Base-by-base conservation (phyloP, 148 eudicot species). In the Spergularia marina region DNA sequence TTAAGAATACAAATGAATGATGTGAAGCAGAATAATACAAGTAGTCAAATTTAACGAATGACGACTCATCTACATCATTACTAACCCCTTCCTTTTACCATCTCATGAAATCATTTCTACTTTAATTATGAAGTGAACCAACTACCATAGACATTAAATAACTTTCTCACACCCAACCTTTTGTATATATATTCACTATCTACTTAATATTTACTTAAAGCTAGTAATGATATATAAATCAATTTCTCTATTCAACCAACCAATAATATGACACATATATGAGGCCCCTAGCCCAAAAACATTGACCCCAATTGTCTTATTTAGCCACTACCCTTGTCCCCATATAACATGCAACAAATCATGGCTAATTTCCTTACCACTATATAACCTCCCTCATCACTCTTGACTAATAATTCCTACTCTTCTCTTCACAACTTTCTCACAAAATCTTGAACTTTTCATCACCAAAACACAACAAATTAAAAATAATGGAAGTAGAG, bases 301-400 rank as follows among this genome's bases (percentile, higher is more conserved):
- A 75, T 72, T 15, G 74, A 77, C 86, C 84, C 79, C 78, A 68
- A 70, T 73, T 82, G 84, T 85, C 85, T 79, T 80, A 77, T 79
- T 73, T 85, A 78, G 82, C 87, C 83, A 83, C 84, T 65, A 78
- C 81, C 77, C 70, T 65, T 88, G 91, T 83, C 91, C 78, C 94
- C 94, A 82, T 82, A 79, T 69, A 90, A 88, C 91, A 86, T 90
- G 94, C 88, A 90, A 79, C 66, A 84, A 87, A 80, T 90, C 86
- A 82, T 86, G 91, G 85, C 84, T 76, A 51, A 71, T 85, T 80
- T 83, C 68, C 85, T 72, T 72, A n/a, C 86, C 85, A 77, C 76
- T 85, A 85, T 74, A 72, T 73, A 72, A 59, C 60, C 69, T 69
- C 67, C 51, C 18, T 55, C 70, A 4, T 40, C 57, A 10, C 39